Evolutionary conservation across 352 stramenopile genomes (phyloP), one percentile per base, ranked within the genome.

Genomic region (Phytophthora quininea): DNA sequence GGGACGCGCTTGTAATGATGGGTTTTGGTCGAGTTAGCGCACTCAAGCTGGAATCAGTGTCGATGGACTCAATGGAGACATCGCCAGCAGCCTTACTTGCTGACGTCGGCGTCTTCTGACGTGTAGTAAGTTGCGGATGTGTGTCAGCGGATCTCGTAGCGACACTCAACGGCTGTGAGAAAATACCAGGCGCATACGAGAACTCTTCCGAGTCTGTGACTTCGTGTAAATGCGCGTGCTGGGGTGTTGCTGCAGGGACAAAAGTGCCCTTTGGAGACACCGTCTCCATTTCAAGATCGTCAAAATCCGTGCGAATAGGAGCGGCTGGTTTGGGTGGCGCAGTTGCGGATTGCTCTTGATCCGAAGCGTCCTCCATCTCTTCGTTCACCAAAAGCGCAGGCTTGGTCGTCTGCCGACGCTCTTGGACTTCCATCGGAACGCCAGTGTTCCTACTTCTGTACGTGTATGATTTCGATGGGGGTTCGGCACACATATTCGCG

Each of bases 141-240:
- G 64, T 53, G 29, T 73, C 53, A 50, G 58, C 56, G 19, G 67
- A 71, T 58, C 58, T 72, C 11, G 61, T 70, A 15, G 63, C 75
- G 10, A 74, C 60, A 46, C 65, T 69, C 15, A 74, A 76, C 7
- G 75, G 79, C 59, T 83, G 83, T 15, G 86, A 93, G 57, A 79
- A 92, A 47, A 92, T 90, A 11, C 84, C 86, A 15, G 86, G 85
- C 24, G 74, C 83, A 57, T 93, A 93, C 37, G 75, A 59, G 45
- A 78, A 72, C 24, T 58, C 55, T 4, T 57, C 60, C 50, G 58
- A 33, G 29, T 66, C 61, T 3, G 58, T 37, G 38, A 73, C 61
- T 46, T 76, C 64, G 31, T 79, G 63, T 29, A 64, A 66, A 57
- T 73, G 64, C 59, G 61, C 61, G 45, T 75, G 55, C 11, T 77